These are phyloP conservation scores for Aspergillus thermomutatus DNA, from an alignment of 2,329 filamentous ascomycete genomes.

Conservation along the genomic window DNA sequence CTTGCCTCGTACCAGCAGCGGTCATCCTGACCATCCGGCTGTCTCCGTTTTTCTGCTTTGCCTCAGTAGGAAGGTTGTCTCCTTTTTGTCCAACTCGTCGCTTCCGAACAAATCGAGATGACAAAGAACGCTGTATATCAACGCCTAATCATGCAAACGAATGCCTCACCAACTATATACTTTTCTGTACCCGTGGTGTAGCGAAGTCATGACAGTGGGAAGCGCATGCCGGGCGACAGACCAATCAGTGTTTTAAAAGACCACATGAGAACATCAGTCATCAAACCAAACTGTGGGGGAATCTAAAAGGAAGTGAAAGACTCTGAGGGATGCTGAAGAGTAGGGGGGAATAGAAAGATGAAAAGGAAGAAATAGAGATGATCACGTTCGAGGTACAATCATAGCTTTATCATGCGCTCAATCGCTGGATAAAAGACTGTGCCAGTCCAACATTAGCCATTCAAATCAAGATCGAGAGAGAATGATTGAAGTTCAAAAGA, in stretches of 20 bases:
- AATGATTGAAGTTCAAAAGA: neutral
- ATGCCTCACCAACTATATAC: conserved; percentile 22
- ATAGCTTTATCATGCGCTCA: conserved; percentile 38
- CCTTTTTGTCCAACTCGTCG: neutral
- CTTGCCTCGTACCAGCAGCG: neutral
- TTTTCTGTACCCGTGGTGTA: conserved; percentile 10
- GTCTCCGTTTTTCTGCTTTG: neutral
- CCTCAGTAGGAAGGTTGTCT: neutral
- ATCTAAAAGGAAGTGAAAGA: conserved; percentile 20
- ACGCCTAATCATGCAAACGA: conserved; percentile 18
- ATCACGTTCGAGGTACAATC: conserved; percentile 1
- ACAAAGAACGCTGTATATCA: conserved; percentile 6
- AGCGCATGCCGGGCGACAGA: conserved; percentile 6
- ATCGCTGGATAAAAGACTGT: conserved; percentile 44
- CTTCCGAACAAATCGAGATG: neutral
- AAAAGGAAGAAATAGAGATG: conserved; percentile 12
- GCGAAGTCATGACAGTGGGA: conserved; percentile 1
- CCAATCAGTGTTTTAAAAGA: conserved; percentile 8
- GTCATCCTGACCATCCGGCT: neutral
- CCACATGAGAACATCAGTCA: conserved; percentile 22
- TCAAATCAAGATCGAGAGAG: conserved; percentile 5
- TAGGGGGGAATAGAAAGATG: conserved; percentile 5
- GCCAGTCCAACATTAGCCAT: neutral
- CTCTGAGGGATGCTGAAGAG: conserved; percentile 7
- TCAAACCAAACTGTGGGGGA: conserved; percentile 27